Percentiles rank a stretch among this genome's conserved stretches.
Conservation (phyloP, 257 asterid species). For the Rubia yunnanensis region DNA sequence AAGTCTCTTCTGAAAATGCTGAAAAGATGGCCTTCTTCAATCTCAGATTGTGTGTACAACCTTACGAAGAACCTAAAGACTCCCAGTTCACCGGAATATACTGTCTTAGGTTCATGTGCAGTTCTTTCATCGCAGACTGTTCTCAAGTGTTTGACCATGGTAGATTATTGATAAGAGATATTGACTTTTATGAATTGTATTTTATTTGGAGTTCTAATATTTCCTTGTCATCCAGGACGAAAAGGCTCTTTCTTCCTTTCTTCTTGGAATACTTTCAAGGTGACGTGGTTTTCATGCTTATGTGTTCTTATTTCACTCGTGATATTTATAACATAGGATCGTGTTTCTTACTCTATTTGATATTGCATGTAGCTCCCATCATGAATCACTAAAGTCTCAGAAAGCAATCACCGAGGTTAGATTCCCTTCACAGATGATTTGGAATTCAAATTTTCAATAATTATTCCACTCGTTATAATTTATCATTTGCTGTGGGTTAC, state of each 20-base stretch:
- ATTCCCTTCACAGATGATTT: constrained; percentile 10
- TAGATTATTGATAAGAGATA: constrained; percentile 20
- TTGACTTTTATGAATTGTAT: constrained; percentile 13
- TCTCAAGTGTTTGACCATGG: constrained; percentile 86
- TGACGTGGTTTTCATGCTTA: constrained; percentile 21
- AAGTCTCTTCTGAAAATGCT: constrained; percentile 74
- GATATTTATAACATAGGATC: constrained; percentile 4
- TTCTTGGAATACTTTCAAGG: constrained; percentile 92
- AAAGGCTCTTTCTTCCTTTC: constrained; percentile 83
- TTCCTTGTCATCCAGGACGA: constrained; percentile 51
- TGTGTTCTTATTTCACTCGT: constrained; percentile 14
- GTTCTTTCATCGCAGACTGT: constrained; percentile 85
- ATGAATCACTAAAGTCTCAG: constrained; percentile 91
- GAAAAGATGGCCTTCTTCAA: constrained; percentile 97
- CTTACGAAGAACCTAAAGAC: constrained; percentile 61
- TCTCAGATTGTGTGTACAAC: constrained; percentile 63
- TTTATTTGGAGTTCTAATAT: constrained; percentile 22
- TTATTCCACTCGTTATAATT: neutral
- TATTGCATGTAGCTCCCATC: constrained; percentile 70
- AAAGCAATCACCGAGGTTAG: constrained; percentile 97
- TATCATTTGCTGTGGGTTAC: constrained; percentile 11
- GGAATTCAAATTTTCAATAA: neutral
- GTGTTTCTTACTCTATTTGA: constrained; percentile 15
- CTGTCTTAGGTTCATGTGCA: constrained; percentile 93
- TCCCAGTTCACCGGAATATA: constrained; percentile 70